These are phyloP conservation scores for Saturnispora diversa DNA, from an alignment of 805 yeast species.

Conservation along the genomic window DNA sequence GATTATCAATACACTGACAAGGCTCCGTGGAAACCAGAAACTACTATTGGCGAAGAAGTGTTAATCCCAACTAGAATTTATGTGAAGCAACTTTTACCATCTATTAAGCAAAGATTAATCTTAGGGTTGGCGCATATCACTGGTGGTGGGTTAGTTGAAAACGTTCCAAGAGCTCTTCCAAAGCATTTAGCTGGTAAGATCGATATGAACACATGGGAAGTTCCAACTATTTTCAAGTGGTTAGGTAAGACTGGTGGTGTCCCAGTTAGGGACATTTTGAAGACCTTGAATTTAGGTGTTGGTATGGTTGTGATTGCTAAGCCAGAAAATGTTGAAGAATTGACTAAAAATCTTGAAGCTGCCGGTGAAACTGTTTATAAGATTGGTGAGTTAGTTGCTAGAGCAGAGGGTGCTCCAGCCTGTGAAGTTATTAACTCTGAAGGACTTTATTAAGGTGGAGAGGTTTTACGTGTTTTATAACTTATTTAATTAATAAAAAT, in stretches of 20 bases:
- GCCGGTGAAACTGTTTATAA: constrained; percentile 70
- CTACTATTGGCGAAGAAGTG: constrained; percentile 77
- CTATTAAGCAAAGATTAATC: constrained; percentile 56
- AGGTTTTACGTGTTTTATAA: background rate
- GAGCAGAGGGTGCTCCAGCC: constrained; percentile 43
- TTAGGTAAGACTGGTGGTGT: constrained; percentile 86
- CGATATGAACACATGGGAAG: constrained; percentile 73
- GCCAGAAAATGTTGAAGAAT: constrained; percentile 52
- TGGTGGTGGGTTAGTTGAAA: constrained; percentile 97
- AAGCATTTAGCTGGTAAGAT: constrained; percentile 67
- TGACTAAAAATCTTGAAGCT: constrained; percentile 42
- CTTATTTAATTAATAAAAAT: background rate
- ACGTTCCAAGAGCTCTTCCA: constrained; percentile 92
- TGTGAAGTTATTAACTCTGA: constrained; percentile 50
- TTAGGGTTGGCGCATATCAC: constrained; percentile 95
- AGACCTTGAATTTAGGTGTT: constrained; percentile 91
- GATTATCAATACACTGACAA: constrained; percentile 61
- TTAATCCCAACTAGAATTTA: constrained; percentile 89
- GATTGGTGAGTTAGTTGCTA: constrained; percentile 51
- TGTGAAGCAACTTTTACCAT: constrained; percentile 80
- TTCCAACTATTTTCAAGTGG: constrained; percentile 91
- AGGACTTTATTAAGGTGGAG: constrained; percentile 30
- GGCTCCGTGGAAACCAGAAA: constrained; percentile 78
- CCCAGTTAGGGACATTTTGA: constrained; percentile 73
- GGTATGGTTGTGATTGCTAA: constrained; percentile 92